Conservation (phyloP, 208 protist genomes). For the Leishmania amazonensis region DNA sequence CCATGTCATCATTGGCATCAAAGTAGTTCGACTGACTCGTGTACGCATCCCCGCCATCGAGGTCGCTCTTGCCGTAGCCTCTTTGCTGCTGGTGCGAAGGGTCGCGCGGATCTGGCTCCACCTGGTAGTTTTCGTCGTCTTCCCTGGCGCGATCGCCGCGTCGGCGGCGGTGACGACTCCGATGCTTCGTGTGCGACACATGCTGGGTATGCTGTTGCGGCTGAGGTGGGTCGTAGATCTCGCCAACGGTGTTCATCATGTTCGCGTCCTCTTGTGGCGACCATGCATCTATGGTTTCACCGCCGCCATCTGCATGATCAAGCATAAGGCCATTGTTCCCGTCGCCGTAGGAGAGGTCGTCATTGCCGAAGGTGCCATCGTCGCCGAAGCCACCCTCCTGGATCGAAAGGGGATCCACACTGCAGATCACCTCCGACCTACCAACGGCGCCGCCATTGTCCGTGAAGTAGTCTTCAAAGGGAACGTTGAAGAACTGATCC, state of each 20-base stretch:
- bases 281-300: slow-evolving; percentile 21
- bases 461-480: slow-evolving; percentile 50
- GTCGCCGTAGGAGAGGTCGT: slow-evolving; percentile 13
- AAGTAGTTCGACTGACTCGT: slow-evolving; percentile 10
- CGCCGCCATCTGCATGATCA: slow-evolving; percentile 10
- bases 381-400: slow-evolving; percentile 14
- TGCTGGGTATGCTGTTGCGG: slow-evolving; percentile 12
- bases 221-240: slow-evolving; percentile 11
- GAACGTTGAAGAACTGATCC: slow-evolving; percentile 49
- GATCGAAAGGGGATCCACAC: slow-evolving; percentile 21
- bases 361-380: background rate
- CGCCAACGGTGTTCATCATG: slow-evolving; percentile 15
- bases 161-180: slow-evolving; percentile 20
- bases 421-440: slow-evolving; percentile 11
- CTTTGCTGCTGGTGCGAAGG: slow-evolving; percentile 6
- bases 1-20: slow-evolving; percentile 22
- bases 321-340: slow-evolving; percentile 6
- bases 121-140: slow-evolving; percentile 14
- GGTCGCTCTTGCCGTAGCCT: slow-evolving; percentile 6
- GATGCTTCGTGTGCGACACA: slow-evolving; percentile 30
- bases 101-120: slow-evolving; percentile 25
- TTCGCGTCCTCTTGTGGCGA: slow-evolving; percentile 23
- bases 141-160: slow-evolving; percentile 2
- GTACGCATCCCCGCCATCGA: slow-evolving; percentile 1
- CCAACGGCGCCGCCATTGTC: slow-evolving; percentile 28